Base-by-base conservation (phyloP, 2,329 filamentous ascomycete genomes). In the Scytalidium sp. region DNA sequence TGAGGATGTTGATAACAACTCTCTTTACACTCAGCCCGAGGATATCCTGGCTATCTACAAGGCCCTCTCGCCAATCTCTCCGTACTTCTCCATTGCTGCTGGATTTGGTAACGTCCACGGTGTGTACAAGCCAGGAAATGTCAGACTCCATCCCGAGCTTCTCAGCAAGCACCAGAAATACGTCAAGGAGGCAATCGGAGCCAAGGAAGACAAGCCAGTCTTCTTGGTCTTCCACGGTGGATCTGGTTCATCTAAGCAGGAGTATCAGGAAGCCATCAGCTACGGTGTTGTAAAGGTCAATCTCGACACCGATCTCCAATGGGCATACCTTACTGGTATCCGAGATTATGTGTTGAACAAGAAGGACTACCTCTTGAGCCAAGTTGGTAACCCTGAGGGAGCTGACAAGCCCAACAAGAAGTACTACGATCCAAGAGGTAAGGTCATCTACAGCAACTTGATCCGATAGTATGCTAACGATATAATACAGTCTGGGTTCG, bases 191-290 rank as follows among this genome's bases (percentile, higher is more conserved):
- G 83, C 95, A 79, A 83, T 86, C 58, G 72, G 74, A 60, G 75
- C 81, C 64, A 76, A 80, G 63, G 82, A 88, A 59, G 81, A 88
- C 68, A 97, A 97, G 87, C 94, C 94, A 61, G 89, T 97, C 68
- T 97, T 92, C 85, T 90, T 99, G 67, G 94, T 99, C 72, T 99
- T 99, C 88, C 94, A 99, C 82, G 94, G 94, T 67, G 94, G 94
- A 65, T 96, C 90, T 57, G 94, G 94, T 61, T 95, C 89, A 59
- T 80, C 81, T 70, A 95, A 96, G 80, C 74, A 90, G 63, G 94
- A 99, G 78, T 99, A 88, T 82, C 80, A 78, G 57, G 84, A 90
- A 64, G 93, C 92, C 68, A 97, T 97, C 73, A 76, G 78, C 69
- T 88, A 93, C 74, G 94, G 94, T 80, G 93, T 99, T 63, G 87